A percentile compares a stretch with the other conserved stretches of the same genome.
These are phyloP conservation scores for Amphirosellinia nigrospora DNA, from an alignment of 495 filamentous ascomycete genomes.

Conservation along the genomic window DNA sequence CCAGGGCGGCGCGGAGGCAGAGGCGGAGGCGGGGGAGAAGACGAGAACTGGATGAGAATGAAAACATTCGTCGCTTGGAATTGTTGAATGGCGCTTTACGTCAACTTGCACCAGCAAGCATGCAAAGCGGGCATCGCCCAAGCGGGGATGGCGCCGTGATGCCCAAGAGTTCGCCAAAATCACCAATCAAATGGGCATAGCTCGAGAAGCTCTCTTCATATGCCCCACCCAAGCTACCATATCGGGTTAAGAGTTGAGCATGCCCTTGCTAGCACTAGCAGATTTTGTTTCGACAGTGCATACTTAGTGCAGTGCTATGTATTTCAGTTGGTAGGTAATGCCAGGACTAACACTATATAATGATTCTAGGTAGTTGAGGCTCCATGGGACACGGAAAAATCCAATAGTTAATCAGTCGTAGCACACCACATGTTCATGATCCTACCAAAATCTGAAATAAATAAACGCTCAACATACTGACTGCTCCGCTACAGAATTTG, in stretches of 20 bases:
- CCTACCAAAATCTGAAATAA: not conserved
- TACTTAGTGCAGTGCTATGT: too few relatives aligned
- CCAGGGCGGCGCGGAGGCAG: slow-evolving; percentile 12
- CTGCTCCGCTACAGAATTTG: too few relatives aligned
- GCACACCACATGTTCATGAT: not conserved
- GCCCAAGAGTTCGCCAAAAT: slow-evolving; percentile 1
- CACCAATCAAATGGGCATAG: slow-evolving; percentile 22
- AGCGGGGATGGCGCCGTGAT: slow-evolving; percentile 3
- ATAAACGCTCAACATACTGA: not conserved
- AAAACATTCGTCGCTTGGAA: slow-evolving; percentile 24
- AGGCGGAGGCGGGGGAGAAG: slow-evolving; percentile 11
- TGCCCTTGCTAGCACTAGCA: not conserved
- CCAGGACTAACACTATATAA: too few relatives aligned
- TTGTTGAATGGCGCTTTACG: slow-evolving; percentile 26
- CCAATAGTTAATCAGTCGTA: not conserved
- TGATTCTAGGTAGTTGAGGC: not conserved
- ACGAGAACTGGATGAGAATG: not conserved
- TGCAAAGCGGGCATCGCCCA: slow-evolving; percentile 1
- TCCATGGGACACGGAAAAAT: not conserved
- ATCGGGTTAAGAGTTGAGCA: not conserved
- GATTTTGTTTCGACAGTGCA: not conserved
- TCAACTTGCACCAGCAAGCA: slow-evolving; percentile 23
- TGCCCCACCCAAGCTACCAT: not conserved
- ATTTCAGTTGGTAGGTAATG: too few relatives aligned
- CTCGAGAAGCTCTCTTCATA: not conserved